Evolutionary conservation across 352 stramenopile genomes (phyloP).

Genomic region (Albugo laibachii): DNA sequence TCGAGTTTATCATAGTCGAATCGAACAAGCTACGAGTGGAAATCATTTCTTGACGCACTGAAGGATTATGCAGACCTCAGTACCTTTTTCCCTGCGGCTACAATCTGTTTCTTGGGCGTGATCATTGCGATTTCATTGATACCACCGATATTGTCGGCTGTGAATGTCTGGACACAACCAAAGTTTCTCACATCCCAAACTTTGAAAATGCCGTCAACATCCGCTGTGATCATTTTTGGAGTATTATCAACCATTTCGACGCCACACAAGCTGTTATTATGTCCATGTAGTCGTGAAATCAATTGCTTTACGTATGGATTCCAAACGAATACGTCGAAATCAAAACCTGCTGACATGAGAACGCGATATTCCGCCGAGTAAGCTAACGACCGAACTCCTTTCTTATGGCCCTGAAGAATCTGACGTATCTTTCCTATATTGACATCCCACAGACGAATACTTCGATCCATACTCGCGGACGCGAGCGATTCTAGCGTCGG

Average conservation of each 20-base stretch:
- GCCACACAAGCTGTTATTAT: slow-evolving; percentile 70
- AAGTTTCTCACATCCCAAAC: slow-evolving; percentile 85
- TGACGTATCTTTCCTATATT: slow-evolving; percentile 71
- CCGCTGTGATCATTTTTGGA: slow-evolving; percentile 71
- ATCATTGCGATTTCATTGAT: slow-evolving; percentile 59
- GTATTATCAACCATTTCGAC: slow-evolving; percentile 75
- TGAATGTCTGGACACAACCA: slow-evolving; percentile 78
- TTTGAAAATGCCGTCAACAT: slow-evolving; percentile 71
- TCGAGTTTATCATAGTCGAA: slow-evolving; percentile 81
- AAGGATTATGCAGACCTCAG: background rate
- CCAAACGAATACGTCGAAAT: slow-evolving; percentile 79
- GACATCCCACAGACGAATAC: slow-evolving; percentile 77
- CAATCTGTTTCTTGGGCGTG: slow-evolving; percentile 46
- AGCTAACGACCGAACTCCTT: slow-evolving; percentile 56
- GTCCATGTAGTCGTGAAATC: slow-evolving; percentile 66
- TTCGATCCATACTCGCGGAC: slow-evolving; percentile 76
- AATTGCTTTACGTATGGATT: slow-evolving; percentile 81
- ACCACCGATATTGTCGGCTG: slow-evolving; percentile 36
- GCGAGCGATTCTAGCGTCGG: slow-evolving; percentile 61
- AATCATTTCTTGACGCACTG: background rate
- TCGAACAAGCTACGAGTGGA: slow-evolving; percentile 3
- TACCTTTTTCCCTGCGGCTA: slow-evolving; percentile 60
- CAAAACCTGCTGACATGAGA: slow-evolving; percentile 71
- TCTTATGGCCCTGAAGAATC: slow-evolving; percentile 65
- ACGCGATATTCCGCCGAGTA: slow-evolving; percentile 77